Conservation (phyloP, 2,329 filamentous ascomycete species). For the Trichoderma sp. region DNA sequence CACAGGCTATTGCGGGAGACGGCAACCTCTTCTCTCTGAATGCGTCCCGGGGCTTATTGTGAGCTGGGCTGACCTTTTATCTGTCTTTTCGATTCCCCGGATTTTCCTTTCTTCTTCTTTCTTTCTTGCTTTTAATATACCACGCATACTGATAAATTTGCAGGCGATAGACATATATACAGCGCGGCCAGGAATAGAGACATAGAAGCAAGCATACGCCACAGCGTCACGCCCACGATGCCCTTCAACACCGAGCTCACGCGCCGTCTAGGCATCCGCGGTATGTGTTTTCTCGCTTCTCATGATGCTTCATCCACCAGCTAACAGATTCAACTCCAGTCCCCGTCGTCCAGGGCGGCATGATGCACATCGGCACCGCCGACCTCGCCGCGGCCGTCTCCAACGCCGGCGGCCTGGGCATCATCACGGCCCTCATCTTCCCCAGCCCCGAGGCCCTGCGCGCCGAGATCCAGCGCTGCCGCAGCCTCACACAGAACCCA, state of each 20-base stretch:
- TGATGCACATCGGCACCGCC: constrained; percentile 84
- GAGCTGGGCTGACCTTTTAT: neutral
- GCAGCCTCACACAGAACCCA: constrained; percentile 72
- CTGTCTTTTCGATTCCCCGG: neutral
- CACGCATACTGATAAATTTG: neutral
- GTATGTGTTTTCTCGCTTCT: constrained; percentile 33
- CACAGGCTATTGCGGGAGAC: neutral
- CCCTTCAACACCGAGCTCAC: constrained; percentile 61
- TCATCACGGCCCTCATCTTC: constrained; percentile 88
- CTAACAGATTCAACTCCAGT: constrained; percentile 48
- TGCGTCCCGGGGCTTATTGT: neutral
- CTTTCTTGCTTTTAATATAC: neutral
- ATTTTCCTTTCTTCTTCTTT: neutral
- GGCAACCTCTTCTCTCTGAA: neutral
- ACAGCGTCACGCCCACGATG: constrained; percentile 42
- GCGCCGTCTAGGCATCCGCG: constrained; percentile 58
- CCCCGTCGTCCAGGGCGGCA: constrained; percentile 81
- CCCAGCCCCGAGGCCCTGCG: constrained; percentile 88
- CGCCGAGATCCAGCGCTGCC: constrained; percentile 87
- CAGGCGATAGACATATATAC: neutral
- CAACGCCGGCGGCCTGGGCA: constrained; percentile 80
- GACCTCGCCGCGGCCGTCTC: constrained; percentile 75
- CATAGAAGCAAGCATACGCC: neutral
- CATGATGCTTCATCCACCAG: neutral
- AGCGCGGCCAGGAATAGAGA: neutral